These are phyloP conservation scores for Kodamaea nitidulidarum DNA, from an alignment of 805 yeast genomes.

Conservation along the genomic window DNA sequence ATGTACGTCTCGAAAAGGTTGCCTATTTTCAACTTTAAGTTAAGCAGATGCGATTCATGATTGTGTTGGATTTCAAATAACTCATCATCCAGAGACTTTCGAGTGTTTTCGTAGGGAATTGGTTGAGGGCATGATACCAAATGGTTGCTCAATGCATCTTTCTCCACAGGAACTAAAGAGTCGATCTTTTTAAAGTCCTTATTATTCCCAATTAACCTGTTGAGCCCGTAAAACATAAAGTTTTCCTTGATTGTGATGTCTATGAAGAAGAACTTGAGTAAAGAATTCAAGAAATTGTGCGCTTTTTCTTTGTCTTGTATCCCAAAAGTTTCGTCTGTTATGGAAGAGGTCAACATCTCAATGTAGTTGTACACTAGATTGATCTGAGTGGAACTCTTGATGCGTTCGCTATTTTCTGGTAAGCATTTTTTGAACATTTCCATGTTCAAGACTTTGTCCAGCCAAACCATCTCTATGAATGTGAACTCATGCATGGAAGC, in stretches of 20 bases:
- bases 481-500: conserved; percentile 22
- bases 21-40: conserved; percentile 43
- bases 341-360: conserved; percentile 48
- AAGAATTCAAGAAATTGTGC: conserved; percentile 16
- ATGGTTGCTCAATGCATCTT: conserved; percentile 20
- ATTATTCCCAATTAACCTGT: conserved; percentile 51
- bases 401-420: conserved; percentile 47
- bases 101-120: conserved; percentile 13
- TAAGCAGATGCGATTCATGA: conserved; percentile 44
- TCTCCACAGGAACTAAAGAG: conserved; percentile 34
- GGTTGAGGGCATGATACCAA: conserved; percentile 28
- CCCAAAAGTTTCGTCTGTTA: conserved; percentile 29
- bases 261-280: conserved; percentile 36
- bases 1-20: conserved; percentile 46
- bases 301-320: conserved; percentile 13
- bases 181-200: conserved; percentile 40
- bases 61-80: conserved; percentile 19
- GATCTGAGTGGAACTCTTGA: conserved; percentile 37
- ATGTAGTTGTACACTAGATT: conserved; percentile 49
- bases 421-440: conserved; percentile 38
- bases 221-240: conserved; percentile 51
- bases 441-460: conserved; percentile 26
- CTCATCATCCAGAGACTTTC: conserved; percentile 4
- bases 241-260: conserved; percentile 39
- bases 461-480: conserved; percentile 19